A percentile compares a stretch with the other conserved stretches of the same genome.
phyloP scores from a whole-genome alignment of 768 basidiomycete species.

The Mycena rebaudengoi region DNA sequence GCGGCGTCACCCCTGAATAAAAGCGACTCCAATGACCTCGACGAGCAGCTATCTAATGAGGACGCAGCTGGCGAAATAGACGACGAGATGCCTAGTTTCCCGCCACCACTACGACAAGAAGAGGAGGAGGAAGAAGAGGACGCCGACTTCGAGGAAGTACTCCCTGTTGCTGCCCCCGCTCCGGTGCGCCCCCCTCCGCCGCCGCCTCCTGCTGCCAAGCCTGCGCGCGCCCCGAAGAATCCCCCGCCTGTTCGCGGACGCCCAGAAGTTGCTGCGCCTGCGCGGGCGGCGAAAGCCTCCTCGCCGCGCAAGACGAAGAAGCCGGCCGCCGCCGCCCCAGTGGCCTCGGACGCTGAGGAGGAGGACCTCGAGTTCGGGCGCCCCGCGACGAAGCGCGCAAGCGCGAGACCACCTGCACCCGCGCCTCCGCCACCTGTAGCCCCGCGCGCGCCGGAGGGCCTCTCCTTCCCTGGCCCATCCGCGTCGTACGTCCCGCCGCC shows the following conservation, averaged over 20 bases:
- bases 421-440: constrained; percentile 35
- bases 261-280: constrained; percentile 34
- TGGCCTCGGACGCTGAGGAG: constrained; percentile 37
- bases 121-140: constrained; percentile 49
- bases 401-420: constrained; percentile 36
- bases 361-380: constrained; percentile 60
- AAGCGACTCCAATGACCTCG: constrained; percentile 7
- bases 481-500: constrained; percentile 27
- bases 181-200: constrained; percentile 27
- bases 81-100: constrained; percentile 45
- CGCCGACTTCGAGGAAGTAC: constrained; percentile 41
- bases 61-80: constrained; percentile 47
- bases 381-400: constrained; percentile 33
- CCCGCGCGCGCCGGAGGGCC: constrained; percentile 31
- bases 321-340: constrained; percentile 25
- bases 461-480: constrained; percentile 30
- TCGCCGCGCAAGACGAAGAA: constrained; percentile 28
- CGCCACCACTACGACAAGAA: constrained; percentile 34
- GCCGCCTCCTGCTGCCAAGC: constrained; percentile 35
- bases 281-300: constrained; percentile 26
- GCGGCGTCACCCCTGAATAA: constrained; percentile 34
- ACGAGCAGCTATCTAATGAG: constrained; percentile 31
- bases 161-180: constrained; percentile 35
- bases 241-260: constrained; percentile 37
- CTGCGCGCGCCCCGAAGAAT: no score